Evolutionary conservation across 768 basidiomycete species (phyloP), one percentile per base, ranked within the genome.

Genomic region (Gloeophyllum trabeum): DNA sequence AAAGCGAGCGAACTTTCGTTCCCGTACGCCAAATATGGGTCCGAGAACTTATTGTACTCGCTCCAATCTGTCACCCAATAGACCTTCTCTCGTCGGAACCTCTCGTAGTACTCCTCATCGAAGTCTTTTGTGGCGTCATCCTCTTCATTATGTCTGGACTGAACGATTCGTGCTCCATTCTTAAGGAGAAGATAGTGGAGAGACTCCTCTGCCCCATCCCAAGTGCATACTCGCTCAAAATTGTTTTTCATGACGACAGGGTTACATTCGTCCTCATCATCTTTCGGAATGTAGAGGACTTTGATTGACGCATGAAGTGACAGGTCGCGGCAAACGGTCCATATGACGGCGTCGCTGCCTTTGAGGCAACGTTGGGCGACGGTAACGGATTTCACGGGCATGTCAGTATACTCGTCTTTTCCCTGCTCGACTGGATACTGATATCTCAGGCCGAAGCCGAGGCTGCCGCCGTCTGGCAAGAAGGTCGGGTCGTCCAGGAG

Each of bases 361-460:
- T 48, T 48, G 5, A 48, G 44, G 21, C 18, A 37, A 7, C 6
- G 6, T 24, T 36, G 34, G 20, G 32, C 10, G 24, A 23, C 30
- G 10, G 28, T 10, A 10, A 32, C 10, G 10, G 28, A n/a, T n/a
- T n/a, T n/a, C n/a, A n/a, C n/a, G n/a, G n/a, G n/a, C n/a, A n/a
- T n/a, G n/a, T n/a, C n/a, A n/a, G n/a, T n/a, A n/a, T n/a, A n/a
- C n/a, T n/a, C n/a, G n/a, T 32, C 10, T 16, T 16, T 10, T 32
- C 16, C n/a, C 28, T 32, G 13, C 5, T 32, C 34, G 23, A 43
- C 7, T 4, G 48, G 44, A 24, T 48, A 48, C 24, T 46, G 41
- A 41, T 46, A 38, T 10, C 35, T 35, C 41, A 48, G 28, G 6
- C 38, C 48, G 34, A 48, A 48, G 3, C 46, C 48, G 4, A 48